phyloP scores from a whole-genome alignment of 2,329 filamentous ascomycete species.

The Fusarium mangiferae region DNA sequence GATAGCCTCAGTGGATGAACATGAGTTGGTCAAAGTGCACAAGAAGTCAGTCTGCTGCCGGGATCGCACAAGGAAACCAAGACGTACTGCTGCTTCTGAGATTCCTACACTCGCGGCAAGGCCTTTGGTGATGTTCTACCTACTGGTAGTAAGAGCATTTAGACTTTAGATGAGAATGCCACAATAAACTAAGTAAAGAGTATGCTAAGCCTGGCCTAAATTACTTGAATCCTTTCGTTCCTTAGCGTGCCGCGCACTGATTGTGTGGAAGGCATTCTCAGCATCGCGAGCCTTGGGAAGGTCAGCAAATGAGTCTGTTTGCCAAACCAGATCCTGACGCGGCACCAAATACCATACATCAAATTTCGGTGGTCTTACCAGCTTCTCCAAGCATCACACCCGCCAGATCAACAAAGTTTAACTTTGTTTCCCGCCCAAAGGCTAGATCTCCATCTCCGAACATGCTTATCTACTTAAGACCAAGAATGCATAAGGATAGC shows the following conservation, averaged over 20 bases:
- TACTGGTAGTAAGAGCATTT: neutral
- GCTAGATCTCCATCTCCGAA: neutral
- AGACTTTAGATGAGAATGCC: neutral
- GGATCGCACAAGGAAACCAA: neutral
- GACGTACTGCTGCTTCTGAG: neutral
- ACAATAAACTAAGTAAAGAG: fast-evolving
- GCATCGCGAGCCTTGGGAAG: neutral
- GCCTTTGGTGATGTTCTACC: neutral
- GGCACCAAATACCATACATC: neutral
- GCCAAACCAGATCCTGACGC: neutral
- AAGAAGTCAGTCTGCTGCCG: neutral
- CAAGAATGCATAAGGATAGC: neutral
- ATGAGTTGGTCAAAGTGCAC: neutral
- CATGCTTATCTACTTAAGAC: neutral
- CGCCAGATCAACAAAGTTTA: neutral
- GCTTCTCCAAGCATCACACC: neutral
- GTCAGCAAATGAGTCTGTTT: neutral
- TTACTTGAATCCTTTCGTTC: neutral
- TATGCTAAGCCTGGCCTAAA: neutral
- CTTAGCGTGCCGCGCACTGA: too few species aligned
- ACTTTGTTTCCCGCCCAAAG: neutral
- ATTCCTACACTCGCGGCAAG: neutral
- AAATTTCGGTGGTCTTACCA: neutral
- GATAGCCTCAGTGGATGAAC: neutral
- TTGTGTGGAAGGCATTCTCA: neutral